phyloP scores from a whole-genome alignment of 352 stramenopile genomes.

The Phytophthora constricta region DNA sequence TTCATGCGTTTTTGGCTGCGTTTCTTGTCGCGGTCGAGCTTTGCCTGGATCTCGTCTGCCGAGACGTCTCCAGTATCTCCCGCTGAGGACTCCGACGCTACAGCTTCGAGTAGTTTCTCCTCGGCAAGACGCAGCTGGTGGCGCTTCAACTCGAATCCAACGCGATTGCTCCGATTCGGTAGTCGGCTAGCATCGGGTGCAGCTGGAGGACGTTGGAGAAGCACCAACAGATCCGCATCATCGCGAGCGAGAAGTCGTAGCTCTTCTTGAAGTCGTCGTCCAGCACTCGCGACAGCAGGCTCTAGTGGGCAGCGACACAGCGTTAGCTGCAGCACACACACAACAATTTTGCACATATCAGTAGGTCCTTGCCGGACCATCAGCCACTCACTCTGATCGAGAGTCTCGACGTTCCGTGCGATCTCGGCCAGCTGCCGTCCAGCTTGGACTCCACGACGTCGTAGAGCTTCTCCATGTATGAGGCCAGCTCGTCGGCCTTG shows the following conservation, averaged over 20 bases:
- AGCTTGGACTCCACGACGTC: conserved; percentile 88
- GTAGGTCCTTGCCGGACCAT: conserved; percentile 64
- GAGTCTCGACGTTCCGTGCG: conserved; percentile 89
- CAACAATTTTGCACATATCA: neutral
- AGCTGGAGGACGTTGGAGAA: conserved; percentile 96
- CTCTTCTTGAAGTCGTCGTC: conserved; percentile 96
- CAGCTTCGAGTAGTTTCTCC: conserved; percentile 58
- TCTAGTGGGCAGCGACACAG: conserved; percentile 16
- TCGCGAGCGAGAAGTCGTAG: conserved; percentile 93
- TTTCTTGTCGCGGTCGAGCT: conserved; percentile 83
- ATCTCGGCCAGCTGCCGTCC: conserved; percentile 90
- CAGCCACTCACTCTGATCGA: conserved; percentile 95
- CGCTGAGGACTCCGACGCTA: conserved; percentile 33
- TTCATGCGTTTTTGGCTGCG: conserved; percentile 89
- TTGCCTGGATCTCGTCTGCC: conserved; percentile 45
- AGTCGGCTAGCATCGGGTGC: conserved; percentile 92
- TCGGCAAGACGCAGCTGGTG: conserved; percentile 81
- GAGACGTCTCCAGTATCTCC: neutral
- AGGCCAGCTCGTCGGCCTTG: conserved; percentile 84
- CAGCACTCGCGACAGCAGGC: conserved; percentile 93
- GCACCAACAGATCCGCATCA: conserved; percentile 95
- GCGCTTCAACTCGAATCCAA: conserved; percentile 95
- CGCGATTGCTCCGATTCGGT: conserved; percentile 94
- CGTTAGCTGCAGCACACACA: no score
- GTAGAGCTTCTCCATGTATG: conserved; percentile 96